phyloP scores from a whole-genome alignment of 1,284 basidiomycete species.

The Inonotus hispidus region DNA sequence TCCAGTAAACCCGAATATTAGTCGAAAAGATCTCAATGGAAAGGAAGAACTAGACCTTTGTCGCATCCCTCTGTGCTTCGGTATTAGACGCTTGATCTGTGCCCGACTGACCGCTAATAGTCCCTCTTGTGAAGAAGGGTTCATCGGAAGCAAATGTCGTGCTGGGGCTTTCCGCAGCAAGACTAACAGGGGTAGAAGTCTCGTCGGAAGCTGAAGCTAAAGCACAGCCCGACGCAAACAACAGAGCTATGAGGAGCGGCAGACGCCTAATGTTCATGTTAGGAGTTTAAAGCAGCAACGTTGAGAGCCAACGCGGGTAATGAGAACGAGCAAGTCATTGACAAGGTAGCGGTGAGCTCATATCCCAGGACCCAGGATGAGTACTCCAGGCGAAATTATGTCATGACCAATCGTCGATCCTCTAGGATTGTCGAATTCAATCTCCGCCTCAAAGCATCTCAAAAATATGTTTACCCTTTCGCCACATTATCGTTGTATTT shows the following conservation, averaged over 20 bases:
- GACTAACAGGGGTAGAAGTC: not conserved
- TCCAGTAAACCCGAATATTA: not conserved
- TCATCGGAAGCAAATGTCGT: not conserved
- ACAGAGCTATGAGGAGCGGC: not conserved
- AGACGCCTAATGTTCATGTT: not conserved
- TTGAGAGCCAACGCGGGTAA: too few relatives aligned
- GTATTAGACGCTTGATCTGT: not conserved
- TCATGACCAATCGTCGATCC: not conserved
- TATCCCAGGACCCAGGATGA: too few relatives aligned
- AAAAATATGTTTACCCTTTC: too few relatives aligned
- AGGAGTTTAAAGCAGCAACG: not conserved
- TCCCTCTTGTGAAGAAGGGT: slow-evolving; percentile 12
- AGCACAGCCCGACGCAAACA: not conserved
- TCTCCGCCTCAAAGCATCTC: too few relatives aligned
- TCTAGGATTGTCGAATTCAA: too few relatives aligned
- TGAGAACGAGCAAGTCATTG: too few relatives aligned
- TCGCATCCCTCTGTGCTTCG: not conserved
- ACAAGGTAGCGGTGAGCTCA: too few relatives aligned
- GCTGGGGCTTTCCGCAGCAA: not conserved
- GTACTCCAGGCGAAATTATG: not conserved
- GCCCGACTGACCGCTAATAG: not conserved
- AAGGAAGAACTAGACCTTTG: slow-evolving; percentile 1
- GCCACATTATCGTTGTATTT: too few relatives aligned
- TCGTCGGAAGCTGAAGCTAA: not conserved
- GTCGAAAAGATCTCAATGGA: not conserved